Evolutionary conservation across 805 yeast genomes (phyloP).

Genomic region (Saturnispora serradocipensis): DNA sequence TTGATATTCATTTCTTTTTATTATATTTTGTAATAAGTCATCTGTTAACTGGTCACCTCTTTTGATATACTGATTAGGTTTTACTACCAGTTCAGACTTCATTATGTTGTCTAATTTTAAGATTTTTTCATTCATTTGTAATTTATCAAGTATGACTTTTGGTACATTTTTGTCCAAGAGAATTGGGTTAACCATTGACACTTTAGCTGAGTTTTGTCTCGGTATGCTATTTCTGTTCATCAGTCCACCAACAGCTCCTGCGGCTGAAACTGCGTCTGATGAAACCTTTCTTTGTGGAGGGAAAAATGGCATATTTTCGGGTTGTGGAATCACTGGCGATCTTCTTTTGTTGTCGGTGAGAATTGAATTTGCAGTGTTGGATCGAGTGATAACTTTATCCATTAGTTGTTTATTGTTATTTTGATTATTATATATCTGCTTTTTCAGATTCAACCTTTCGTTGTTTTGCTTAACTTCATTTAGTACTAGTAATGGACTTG

Average conservation of each 20-base stretch:
- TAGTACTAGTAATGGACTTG: conserved; percentile 9
- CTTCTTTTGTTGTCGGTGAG: background rate
- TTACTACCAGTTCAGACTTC: conserved; percentile 27
- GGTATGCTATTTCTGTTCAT: conserved; percentile 1
- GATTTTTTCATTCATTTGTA: conserved; percentile 26
- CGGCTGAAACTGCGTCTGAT: conserved; percentile 28
- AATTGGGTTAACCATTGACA: conserved; percentile 26
- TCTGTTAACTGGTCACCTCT: conserved; percentile 27
- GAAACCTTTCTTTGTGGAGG: conserved; percentile 23
- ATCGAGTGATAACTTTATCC: conserved; percentile 27
- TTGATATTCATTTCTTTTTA: conserved; percentile 23
- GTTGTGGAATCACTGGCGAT: background rate
- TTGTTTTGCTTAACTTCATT: conserved; percentile 11
- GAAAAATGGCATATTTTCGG: conserved; percentile 4
- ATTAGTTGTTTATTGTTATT: conserved; percentile 24
- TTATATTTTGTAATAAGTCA: conserved; percentile 22
- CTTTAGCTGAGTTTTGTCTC: conserved; percentile 13
- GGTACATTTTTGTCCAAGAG: conserved; percentile 27
- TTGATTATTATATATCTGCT: conserved; percentile 25
- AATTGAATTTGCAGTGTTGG: background rate
- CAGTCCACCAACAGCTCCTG: conserved; percentile 28
- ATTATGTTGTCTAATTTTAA: conserved; percentile 26
- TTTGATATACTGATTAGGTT: conserved; percentile 21
- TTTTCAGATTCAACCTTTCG: conserved; percentile 15
- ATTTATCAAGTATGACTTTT: conserved; percentile 20